Percentiles rank a stretch among this genome's conserved stretches.
These are phyloP conservation scores for Ophiosphaerella herpotricha DNA, from an alignment of 2,329 filamentous ascomycete species.

Conservation along the genomic window DNA sequence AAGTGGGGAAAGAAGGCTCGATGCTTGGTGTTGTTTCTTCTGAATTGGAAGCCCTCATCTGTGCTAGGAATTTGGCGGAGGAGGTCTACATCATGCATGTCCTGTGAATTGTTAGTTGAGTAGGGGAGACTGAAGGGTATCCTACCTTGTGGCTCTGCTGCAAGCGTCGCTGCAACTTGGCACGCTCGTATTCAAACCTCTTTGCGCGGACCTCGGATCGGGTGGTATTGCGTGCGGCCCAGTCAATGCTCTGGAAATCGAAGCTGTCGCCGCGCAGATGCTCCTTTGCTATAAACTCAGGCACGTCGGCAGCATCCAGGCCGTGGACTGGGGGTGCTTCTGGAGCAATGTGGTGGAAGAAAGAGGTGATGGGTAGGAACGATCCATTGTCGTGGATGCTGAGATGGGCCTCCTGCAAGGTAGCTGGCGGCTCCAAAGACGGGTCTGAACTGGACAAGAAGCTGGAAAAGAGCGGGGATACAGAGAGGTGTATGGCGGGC, in stretches of 20 bases:
- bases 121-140: neutral
- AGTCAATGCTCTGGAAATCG: slow-evolving; percentile 48
- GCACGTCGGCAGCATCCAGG: slow-evolving; percentile 30
- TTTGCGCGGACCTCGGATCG: slow-evolving; percentile 30
- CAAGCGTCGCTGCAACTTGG: slow-evolving; percentile 20
- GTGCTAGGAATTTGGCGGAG: slow-evolving; percentile 39
- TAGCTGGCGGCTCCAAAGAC: slow-evolving; percentile 27
- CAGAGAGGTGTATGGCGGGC: slow-evolving; percentile 14
- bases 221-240: slow-evolving; percentile 37
- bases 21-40: slow-evolving; percentile 55
- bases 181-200: slow-evolving; percentile 28
- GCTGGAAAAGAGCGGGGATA: slow-evolving; percentile 12
- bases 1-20: slow-evolving; percentile 61
- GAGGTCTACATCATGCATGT: neutral
- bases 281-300: slow-evolving; percentile 33
- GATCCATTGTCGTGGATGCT: slow-evolving; percentile 34
- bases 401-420: slow-evolving; percentile 33
- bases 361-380: slow-evolving; percentile 35
- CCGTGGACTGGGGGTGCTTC: slow-evolving; percentile 19
- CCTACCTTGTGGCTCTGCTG: slow-evolving; percentile 27
- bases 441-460: slow-evolving; percentile 22
- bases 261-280: slow-evolving; percentile 41
- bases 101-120: slow-evolving; percentile 18
- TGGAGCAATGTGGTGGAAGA: slow-evolving; percentile 29
- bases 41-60: slow-evolving; percentile 55